Evolutionary conservation across 2,329 filamentous ascomycete species (phyloP), one percentile per base, ranked within the genome.

Genomic region (Colletotrichum acutatum): DNA sequence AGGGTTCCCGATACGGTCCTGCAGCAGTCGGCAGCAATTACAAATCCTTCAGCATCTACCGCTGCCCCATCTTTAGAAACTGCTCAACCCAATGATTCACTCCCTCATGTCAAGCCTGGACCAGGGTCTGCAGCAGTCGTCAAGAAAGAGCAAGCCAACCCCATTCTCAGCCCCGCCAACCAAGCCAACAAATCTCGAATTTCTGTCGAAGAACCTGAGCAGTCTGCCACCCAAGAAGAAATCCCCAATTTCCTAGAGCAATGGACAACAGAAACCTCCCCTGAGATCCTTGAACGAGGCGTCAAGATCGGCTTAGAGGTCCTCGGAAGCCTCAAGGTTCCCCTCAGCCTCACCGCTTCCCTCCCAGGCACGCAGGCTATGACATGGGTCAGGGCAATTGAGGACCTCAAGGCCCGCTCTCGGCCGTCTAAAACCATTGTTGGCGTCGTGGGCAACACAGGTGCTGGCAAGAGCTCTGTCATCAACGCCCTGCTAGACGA

Each of bases 401-500:
- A 62, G 7, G 49, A 64, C 14, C 32, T 74, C 5, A 3, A 77
- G 78, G 5, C 81, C 80, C 28, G 76, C 76, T 3, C 81, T 79
- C 32, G 85, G 85, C 56, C 71, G 16, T 37, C 61, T 30, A 66
- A 66, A 32, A 63, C 68, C 0, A 82, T 91, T 0, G 83, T 92
- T n/a, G 90, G 90, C 6, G 87, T 92, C 0, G 86, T 90, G 4
- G 90, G 90, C 1, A 89, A 87, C 65, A 92, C 91, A 0, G 90
- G 90, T 0, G 87, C 88, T 1, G 90, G 90, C 0, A 93, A 92
- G 77, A 89, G 86, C 24, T 90, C 88, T 2, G 83, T 92, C 0
- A 91, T 93, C 78, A 92, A 92, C 76, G 90, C 90, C 0, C 77
- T 92, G 56, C 82, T 92, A 0, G 89, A 91, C 34, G 88, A 92